Evolutionary conservation across 352 stramenopile genomes (phyloP), one percentile per base, ranked within the genome.

Genomic region (Phytophthora lateralis): DNA sequence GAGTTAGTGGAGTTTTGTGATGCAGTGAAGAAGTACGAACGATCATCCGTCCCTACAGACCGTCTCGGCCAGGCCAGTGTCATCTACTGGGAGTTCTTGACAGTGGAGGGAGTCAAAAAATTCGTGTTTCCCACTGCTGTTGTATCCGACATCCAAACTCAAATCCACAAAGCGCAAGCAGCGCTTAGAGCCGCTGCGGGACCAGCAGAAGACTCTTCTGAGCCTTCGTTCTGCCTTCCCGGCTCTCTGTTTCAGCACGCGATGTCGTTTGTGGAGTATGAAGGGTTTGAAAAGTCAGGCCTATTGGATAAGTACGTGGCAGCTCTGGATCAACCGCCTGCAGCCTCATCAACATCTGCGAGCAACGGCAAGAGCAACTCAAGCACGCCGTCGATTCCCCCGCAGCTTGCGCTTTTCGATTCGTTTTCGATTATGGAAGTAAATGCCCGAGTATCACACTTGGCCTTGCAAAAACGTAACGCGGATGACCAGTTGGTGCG

Each of bases 381-480:
- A 0, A 73, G 54, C 21, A 42, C 46, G 10, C 45, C 48, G 7
- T 73, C 73, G 0, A 82, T 96, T 27, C 87, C 87, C 15, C 77
- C 83, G 0, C 87, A 96, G 48, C 71, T 96, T 3, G 70, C 80
- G 1, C 66, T 96, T 17, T 96, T 93, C 50, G 87, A 96, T 47
- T 70, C 83, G 1, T 96, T 94, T 51, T 93, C 85, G 29, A 90
- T 96, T 41, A 93, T 92, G 85, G 87, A 96, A 70, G 57, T 94
- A 0, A 96, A 96, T 54, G 75, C 81, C 3, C 78, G 87, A 9
- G 89, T 94, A 47, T 90, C 79, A 4, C 77, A 90, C 43, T 24
- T 78, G 45, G 75, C 77, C 11, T 48, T 87, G 26, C 61, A 76
- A 54, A 80, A 80, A 26, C 75, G 77, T 8, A 81, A 69, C 45